A percentile compares a stretch with the other conserved stretches of the same genome.
These are phyloP conservation scores for Trichosporon sp. DNA, from an alignment of 1,284 basidiomycete genomes.

Conservation along the genomic window DNA sequence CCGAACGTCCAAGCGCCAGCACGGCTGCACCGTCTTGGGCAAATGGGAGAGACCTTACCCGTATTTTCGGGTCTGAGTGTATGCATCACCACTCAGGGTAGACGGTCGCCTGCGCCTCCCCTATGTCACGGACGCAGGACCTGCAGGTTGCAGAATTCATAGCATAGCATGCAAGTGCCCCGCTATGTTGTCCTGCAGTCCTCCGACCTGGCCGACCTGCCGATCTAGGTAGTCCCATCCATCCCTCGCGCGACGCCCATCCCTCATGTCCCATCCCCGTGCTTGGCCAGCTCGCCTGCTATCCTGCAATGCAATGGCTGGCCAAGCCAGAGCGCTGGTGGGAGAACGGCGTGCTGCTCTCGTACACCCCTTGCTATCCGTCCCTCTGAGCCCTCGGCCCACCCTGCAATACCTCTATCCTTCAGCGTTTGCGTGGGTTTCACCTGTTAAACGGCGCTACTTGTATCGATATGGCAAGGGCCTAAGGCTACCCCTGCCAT, in stretches of 20 bases:
- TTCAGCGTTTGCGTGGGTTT: neutral
- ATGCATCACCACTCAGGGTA: neutral
- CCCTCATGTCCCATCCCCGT: neutral
- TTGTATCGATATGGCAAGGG: neutral
- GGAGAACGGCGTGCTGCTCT: neutral
- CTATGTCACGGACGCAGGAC: neutral
- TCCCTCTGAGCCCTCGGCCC: neutral
- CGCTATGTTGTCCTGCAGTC: neutral
- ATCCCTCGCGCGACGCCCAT: too few species aligned
- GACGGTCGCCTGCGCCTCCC: neutral
- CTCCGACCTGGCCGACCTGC: neutral
- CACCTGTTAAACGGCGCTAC: neutral
- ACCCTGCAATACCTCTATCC: neutral
- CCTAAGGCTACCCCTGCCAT: neutral
- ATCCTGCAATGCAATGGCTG: neutral
- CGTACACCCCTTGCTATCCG: neutral
- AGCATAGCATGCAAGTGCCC: neutral
- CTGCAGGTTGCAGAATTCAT: neutral
- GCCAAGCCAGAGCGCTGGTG: neutral
- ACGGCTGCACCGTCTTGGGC: neutral
- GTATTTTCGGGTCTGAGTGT: conserved; percentile 5
- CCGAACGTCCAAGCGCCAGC: neutral
- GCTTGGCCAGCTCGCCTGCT: neutral
- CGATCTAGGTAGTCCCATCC: neutral
- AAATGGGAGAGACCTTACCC: neutral